Conservation (phyloP, 768 basidiomycete species). For the Collybia mongolica region DNA sequence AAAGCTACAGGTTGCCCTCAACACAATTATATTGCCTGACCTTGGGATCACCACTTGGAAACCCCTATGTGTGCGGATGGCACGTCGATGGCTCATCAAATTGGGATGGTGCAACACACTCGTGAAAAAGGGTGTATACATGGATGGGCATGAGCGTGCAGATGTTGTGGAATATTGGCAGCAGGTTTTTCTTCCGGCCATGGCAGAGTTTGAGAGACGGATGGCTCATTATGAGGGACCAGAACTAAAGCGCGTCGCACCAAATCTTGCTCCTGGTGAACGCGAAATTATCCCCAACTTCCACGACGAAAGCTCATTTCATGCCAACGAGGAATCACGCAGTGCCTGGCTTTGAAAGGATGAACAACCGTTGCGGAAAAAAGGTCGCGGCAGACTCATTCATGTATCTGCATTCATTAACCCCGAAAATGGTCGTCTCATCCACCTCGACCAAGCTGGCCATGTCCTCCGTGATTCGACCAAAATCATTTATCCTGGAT, state of each 20-base stretch:
- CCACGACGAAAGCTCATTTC: conserved; percentile 30
- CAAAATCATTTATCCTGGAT: conserved; percentile 35
- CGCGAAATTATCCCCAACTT: conserved; percentile 22
- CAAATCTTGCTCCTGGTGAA: conserved; percentile 20
- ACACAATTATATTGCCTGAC: conserved; percentile 26
- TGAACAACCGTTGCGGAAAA: conserved; percentile 26
- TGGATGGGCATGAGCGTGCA: conserved; percentile 35
- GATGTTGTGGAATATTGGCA: conserved; percentile 33
- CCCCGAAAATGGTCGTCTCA: conserved; percentile 28
- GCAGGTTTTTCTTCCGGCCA: conserved; percentile 24
- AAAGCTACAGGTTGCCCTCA: too few relatives aligned
- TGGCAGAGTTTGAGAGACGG: conserved; percentile 20
- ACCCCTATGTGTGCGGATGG: conserved; percentile 29
- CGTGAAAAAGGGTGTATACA: conserved; percentile 30
- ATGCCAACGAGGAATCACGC: conserved; percentile 20
- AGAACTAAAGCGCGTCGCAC: conserved; percentile 13
- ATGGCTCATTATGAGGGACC: conserved; percentile 19
- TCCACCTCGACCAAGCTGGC: conserved; percentile 14
- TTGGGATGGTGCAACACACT: conserved; percentile 29
- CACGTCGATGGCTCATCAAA: conserved; percentile 32
- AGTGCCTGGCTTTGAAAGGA: conserved; percentile 18
- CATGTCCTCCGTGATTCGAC: conserved; percentile 28
- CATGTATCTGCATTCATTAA: conserved; percentile 42
- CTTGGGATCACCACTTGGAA: conserved; percentile 23
- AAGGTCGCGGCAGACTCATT: conserved; percentile 32